Percentiles rank a stretch among this genome's conserved stretches.
Conservation (phyloP, 495 filamentous ascomycete species). For the Neurospora sp. region DNA sequence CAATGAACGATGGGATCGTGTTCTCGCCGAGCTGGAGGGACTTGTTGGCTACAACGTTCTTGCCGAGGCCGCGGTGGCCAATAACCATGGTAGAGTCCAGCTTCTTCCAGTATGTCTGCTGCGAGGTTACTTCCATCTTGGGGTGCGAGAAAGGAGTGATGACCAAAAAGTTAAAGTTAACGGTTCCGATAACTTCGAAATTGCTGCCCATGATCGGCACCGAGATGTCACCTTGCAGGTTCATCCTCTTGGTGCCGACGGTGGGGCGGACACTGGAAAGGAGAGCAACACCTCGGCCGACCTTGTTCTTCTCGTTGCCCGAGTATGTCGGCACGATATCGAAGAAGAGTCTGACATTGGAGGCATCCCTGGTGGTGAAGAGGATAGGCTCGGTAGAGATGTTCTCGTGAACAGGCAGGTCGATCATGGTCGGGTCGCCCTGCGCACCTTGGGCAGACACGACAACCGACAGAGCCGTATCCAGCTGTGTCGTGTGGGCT, state of each 20-base stretch:
- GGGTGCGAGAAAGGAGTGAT: slow-evolving; percentile 92
- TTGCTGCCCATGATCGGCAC: slow-evolving; percentile 79
- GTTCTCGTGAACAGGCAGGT: slow-evolving; percentile 88
- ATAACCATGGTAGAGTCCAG: slow-evolving; percentile 69
- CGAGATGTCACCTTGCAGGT: slow-evolving; percentile 83
- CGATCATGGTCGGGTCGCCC: slow-evolving; percentile 79
- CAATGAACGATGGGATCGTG: slow-evolving; percentile 89
- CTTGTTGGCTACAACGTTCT: slow-evolving; percentile 71
- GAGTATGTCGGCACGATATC: slow-evolving; percentile 97
- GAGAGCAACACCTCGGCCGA: slow-evolving; percentile 87
- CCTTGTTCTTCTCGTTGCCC: slow-evolving; percentile 73
- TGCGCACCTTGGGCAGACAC: slow-evolving; percentile 81
- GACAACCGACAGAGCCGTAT: slow-evolving; percentile 85
- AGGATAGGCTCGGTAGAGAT: slow-evolving; percentile 85
- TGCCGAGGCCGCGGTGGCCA: slow-evolving; percentile 86
- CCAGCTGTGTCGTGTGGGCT: slow-evolving; percentile 84
- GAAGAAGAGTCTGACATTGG: slow-evolving; percentile 81
- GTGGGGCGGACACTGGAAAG: slow-evolving; percentile 74
- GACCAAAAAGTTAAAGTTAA: slow-evolving; percentile 94
- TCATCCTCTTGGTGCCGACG: slow-evolving; percentile 68
- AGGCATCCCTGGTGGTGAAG: slow-evolving; percentile 67
- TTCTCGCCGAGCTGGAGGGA: slow-evolving; percentile 95
- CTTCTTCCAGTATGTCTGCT: slow-evolving; percentile 91
- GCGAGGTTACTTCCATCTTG: slow-evolving; percentile 79
- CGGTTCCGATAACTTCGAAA: slow-evolving; percentile 81